These are phyloP conservation scores for Begonia fuchsioides DNA, from an alignment of 306 rosid species.

Conservation along the genomic window DNA sequence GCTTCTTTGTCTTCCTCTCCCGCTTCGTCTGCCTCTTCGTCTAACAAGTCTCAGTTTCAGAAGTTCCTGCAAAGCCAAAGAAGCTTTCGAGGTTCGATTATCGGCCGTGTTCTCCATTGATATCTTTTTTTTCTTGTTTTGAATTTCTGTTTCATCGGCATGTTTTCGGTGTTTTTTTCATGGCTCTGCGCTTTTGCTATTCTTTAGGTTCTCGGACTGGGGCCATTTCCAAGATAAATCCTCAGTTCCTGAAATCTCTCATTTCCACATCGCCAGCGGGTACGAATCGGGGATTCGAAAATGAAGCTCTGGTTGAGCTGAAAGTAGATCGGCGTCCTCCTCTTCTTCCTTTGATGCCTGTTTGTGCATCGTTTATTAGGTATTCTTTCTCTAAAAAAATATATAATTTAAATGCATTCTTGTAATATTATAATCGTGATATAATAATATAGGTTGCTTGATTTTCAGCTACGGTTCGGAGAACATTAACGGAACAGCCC, in stretches of 20 bases:
- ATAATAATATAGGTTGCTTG: too few species aligned
- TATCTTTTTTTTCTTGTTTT: not conserved
- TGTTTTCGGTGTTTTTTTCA: too few species aligned
- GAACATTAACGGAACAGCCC: slow-evolving; percentile 11
- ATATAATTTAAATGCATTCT: not conserved
- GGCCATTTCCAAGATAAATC: slow-evolving; percentile 25
- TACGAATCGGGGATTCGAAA: not conserved
- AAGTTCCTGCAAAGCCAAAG: slow-evolving; percentile 27
- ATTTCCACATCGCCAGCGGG: slow-evolving; percentile 11
- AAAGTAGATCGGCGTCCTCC: too few species aligned
- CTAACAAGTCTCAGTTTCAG: slow-evolving; percentile 28
- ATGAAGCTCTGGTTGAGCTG: not conserved
- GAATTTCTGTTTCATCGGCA: not conserved
- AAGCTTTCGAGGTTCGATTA: slow-evolving; percentile 21
- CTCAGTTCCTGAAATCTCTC: slow-evolving; percentile 31
- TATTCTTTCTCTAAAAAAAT: not conserved
- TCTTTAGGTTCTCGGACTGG: slow-evolving; percentile 4
- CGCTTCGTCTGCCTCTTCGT: slow-evolving; percentile 7
- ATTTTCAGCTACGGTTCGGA: slow-evolving; percentile 4
- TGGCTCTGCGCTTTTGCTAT: too few species aligned
- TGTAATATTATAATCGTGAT: too few species aligned
- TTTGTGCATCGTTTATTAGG: too few species aligned
- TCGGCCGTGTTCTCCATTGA: too few species aligned
- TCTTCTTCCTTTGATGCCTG: too few species aligned
- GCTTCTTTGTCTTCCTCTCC: not conserved